Percentiles rank a stretch among this genome's conserved stretches.
Conservation (phyloP, 73 alveolate species). For the Paramecium caudatum region DNA sequence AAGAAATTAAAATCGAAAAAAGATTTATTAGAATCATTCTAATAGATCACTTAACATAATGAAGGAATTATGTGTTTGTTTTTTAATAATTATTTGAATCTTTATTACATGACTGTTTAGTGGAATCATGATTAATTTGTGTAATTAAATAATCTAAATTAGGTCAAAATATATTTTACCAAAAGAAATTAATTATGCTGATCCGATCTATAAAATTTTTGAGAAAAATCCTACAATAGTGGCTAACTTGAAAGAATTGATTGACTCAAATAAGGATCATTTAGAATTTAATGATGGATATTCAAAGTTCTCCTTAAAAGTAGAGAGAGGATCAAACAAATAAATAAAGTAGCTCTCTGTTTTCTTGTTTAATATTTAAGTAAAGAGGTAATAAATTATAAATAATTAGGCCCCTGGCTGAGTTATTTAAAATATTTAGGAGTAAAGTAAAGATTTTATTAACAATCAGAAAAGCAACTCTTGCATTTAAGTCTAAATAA, state of each 20-base stretch:
- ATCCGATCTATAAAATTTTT: conserved; percentile 22
- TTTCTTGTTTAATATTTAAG: conserved; percentile 42
- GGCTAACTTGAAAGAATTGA: background rate
- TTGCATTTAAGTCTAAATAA: conserved; percentile 51
- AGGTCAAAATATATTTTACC: conserved; percentile 16
- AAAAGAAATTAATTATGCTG: background rate
- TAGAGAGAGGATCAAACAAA: conserved; percentile 35
- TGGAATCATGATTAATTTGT: conserved; percentile 60
- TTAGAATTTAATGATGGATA: conserved; percentile 65
- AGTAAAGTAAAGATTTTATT: conserved; percentile 1
- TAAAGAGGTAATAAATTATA: conserved; percentile 3
- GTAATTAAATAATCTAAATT: background rate
- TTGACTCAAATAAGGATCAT: conserved; percentile 29
- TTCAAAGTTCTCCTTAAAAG: conserved; percentile 17
- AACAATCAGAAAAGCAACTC: conserved; percentile 8
- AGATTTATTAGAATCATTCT: conserved; percentile 41
- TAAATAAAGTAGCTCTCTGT: background rate
- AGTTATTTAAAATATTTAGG: conserved; percentile 50
- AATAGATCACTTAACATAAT: conserved; percentile 39
- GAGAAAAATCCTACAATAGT: background rate
- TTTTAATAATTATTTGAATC: background rate
- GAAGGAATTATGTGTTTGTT: conserved; percentile 53
- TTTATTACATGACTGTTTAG: conserved; percentile 48
- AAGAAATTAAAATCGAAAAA: conserved; percentile 24
- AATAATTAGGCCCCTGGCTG: background rate